Base-by-base conservation (phyloP, 495 filamentous ascomycete genomes). In the Daldinia vernicosa region DNA sequence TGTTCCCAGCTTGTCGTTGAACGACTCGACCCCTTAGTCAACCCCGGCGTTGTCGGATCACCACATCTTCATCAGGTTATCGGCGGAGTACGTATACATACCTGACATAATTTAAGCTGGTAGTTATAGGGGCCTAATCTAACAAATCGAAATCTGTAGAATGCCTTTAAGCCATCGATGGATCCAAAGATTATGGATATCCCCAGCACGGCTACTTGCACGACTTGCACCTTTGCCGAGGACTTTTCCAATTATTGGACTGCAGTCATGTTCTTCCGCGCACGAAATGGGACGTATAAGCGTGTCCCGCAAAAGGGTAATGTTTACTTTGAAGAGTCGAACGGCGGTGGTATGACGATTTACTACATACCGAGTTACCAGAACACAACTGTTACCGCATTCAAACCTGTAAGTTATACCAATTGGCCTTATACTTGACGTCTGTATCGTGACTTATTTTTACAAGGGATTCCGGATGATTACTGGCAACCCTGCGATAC, bases 221-320 rank as follows among this genome's bases (percentile, higher is more conserved):
- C 76, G 14, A 76, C 71, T 0, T 77, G 76, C 22, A 77, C 73
- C 0, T 80, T 81, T 32, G 70, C 68, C 24, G 79, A 81, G 33
- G 79, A 81, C 50, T 75, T 81, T 43, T 80, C 78, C 40, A 83
- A 83, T 68, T 80, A 80, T 62, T 80, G 76, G 77, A 79, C 77
- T 0, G 76, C 77, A 0, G 69, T 75, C 12, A 57, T 79, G 47
- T 79, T 75, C 55, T 80, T 78, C 66, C 72, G 69, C 8, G 76
- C 78, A 3, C 70, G 71, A 1, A 80, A 80, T 57, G 78, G 77
- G 26, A 78, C 63, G 8, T 79, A 79, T 59, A 72, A 71, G 54
- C 71, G 76, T 3, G 74, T 76, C 12, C 75, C 58, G 8, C 79
- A 80, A 40, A 77, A 74, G 56, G 78, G 76, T 30, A 80, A 81